Base-by-base conservation (phyloP, 2,329 filamentous ascomycete species). In the Ascochyta rabiei region DNA sequence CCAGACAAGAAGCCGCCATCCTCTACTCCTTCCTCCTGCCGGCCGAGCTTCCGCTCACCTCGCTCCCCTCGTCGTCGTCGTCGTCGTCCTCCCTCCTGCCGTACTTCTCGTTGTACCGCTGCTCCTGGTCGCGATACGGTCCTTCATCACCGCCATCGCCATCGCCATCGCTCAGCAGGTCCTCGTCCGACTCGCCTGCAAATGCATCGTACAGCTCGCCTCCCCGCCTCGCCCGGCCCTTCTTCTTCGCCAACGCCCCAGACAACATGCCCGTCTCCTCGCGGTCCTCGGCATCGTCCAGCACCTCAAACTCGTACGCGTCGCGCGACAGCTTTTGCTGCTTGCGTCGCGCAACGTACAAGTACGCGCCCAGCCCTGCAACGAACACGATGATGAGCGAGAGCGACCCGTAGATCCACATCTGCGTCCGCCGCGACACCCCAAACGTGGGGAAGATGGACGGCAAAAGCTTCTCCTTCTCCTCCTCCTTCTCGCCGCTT, bases 181-280 rank as follows among this genome's bases (percentile, higher is more conserved):
- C 87, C 50, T 91, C 89, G 53, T 95, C 93, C 53, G 93, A 93
- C 47, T 92, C 93, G 15, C 91, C 93, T 0, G 95, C 95, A 81
- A 99, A 99, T 4, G 95, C 95, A 80, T 99, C 95, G 74, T 99
- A 99, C 39, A 99, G 79, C 78, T 98, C 93, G 24, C 93, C 92
- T 2, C 91, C 95, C 18, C 91, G 80, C 61, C 80, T 73, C 76
- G 82, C 64, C 61, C 84, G 81, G 53, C 80, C 79, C 24, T 51
- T 51, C 16, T 78, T 80, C 75, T 54, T 60, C 18, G 71, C 69
- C 30, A 64, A 66, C 16, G 67, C 63, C 28, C 71, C 57, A 70
- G 77, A 66, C 19, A 75, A 55, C 64, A 75, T 63, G 56, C 77
- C 77, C 78, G 83, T 72, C 81, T 63, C 87, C 81, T 79, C 78